Evolutionary conservation across 305 asterid genomes (phyloP).

Genomic region (Fraxinus dipetala): DNA sequence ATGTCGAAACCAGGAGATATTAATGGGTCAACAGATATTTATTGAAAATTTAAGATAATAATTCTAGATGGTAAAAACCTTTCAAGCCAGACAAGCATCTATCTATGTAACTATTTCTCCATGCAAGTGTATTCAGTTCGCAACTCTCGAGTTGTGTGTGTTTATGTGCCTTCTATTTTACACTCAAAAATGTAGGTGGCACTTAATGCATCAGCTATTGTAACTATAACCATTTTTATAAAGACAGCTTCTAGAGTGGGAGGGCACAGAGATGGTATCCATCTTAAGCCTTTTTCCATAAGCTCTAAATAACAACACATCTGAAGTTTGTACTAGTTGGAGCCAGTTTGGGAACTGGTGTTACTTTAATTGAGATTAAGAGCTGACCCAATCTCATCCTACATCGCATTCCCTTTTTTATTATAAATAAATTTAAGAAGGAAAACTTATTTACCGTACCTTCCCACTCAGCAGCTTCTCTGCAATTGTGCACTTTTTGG

Average conservation of each 20-base stretch:
- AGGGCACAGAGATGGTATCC: neutral
- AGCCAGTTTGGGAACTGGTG: neutral
- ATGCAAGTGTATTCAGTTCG: neutral
- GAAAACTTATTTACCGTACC: constrained; percentile 42
- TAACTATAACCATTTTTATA: constrained; percentile 3
- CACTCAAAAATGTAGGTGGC: neutral
- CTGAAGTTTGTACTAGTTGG: neutral
- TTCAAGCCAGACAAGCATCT: neutral
- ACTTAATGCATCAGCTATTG: constrained; percentile 3
- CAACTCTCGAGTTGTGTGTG: neutral
- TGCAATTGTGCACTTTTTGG: constrained; percentile 59
- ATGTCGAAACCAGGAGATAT: constrained; percentile 10
- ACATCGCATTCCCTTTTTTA: neutral
- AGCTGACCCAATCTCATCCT: neutral
- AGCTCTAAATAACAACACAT: neutral
- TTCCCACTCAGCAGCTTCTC: constrained; percentile 88
- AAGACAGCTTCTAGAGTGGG: neutral
- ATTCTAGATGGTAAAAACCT: neutral
- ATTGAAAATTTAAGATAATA: neutral
- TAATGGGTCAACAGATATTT: constrained; percentile 2
- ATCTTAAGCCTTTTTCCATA: neutral
- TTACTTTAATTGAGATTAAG: neutral
- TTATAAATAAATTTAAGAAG: neutral
- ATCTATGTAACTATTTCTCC: neutral
- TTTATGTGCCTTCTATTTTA: constrained; percentile 1